These are phyloP conservation scores for Dipodascus albidus DNA, from an alignment of 805 yeast species.

Conservation along the genomic window DNA sequence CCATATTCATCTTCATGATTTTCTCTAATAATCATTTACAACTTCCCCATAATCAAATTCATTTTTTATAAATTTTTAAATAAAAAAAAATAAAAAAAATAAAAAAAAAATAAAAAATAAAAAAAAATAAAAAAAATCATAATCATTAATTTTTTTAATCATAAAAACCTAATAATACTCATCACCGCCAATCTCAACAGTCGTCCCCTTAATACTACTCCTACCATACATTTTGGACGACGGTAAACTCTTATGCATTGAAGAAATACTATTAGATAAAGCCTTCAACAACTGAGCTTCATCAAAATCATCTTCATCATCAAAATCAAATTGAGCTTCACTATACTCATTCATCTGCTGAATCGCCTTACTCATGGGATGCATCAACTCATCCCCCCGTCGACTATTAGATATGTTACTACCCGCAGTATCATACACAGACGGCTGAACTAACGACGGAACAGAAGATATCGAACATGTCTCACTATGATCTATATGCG, in stretches of 20 bases:
- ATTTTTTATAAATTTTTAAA: neutral
- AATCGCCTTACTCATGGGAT: conserved; percentile 2
- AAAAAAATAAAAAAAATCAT: conserved; percentile 1
- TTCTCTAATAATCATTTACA: too few relatives aligned
- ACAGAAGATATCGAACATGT: conserved; percentile 16
- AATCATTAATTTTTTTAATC: neutral
- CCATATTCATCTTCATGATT: too few relatives aligned
- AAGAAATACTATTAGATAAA: neutral
- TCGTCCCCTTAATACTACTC: neutral
- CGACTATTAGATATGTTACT: neutral
- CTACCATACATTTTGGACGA: neutral
- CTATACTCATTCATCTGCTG: conserved; percentile 4
- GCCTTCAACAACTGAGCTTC: conserved; percentile 2
- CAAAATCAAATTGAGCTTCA: conserved; percentile 5
- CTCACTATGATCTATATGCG: conserved; percentile 7
- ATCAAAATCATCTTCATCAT: conserved; percentile 4
- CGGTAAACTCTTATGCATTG: neutral
- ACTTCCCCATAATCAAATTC: too few relatives aligned
- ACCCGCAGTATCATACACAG: conserved; percentile 4
- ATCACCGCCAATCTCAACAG: too few relatives aligned
- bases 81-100: neutral
- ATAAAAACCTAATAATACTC: neutral
- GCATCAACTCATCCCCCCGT: conserved; percentile 2
- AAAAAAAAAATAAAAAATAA: conserved; percentile 1
- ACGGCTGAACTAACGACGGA: conserved; percentile 15